Evolutionary conservation across 2,329 filamentous ascomycete species (phyloP).

Genomic region (Hypoxylon sp.): DNA sequence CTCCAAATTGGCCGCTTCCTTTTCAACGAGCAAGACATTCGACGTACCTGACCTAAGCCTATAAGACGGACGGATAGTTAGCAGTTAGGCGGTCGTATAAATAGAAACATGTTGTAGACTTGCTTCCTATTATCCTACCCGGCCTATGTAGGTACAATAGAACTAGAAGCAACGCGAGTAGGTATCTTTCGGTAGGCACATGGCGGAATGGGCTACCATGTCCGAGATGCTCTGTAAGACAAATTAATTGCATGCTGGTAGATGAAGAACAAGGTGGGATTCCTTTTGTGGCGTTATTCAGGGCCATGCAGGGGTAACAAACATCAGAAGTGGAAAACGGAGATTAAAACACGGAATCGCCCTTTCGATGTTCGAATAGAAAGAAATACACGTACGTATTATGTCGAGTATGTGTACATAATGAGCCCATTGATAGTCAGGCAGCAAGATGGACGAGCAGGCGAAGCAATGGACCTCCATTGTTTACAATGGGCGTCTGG

Average conservation of each 20-base stretch:
- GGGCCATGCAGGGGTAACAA: constrained; percentile 17
- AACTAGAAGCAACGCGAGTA: no score
- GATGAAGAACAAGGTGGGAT: constrained; percentile 17
- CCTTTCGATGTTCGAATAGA: constrained; percentile 1
- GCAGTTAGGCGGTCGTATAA: background rate
- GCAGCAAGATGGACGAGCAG: background rate
- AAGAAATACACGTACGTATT: no score
- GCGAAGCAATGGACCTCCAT: no score
- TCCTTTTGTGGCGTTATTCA: constrained; percentile 14
- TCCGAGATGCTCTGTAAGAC: constrained; percentile 11
- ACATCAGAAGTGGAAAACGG: constrained; percentile 22
- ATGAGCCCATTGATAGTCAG: no score
- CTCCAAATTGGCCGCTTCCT: background rate
- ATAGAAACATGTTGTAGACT: background rate
- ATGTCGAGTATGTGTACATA: no score
- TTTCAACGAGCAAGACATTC: background rate
- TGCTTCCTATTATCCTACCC: background rate
- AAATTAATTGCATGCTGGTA: constrained; percentile 26
- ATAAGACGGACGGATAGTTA: background rate
- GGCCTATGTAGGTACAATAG: no score
- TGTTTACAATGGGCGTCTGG: no score
- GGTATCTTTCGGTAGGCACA: no score
- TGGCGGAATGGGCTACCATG: no score
- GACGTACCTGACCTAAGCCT: background rate
- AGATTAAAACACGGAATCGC: constrained; percentile 27